phyloP scores from a whole-genome alignment of 225 moss, liverwort and hornwort species.

The Pseudoscleropodium purum region DNA sequence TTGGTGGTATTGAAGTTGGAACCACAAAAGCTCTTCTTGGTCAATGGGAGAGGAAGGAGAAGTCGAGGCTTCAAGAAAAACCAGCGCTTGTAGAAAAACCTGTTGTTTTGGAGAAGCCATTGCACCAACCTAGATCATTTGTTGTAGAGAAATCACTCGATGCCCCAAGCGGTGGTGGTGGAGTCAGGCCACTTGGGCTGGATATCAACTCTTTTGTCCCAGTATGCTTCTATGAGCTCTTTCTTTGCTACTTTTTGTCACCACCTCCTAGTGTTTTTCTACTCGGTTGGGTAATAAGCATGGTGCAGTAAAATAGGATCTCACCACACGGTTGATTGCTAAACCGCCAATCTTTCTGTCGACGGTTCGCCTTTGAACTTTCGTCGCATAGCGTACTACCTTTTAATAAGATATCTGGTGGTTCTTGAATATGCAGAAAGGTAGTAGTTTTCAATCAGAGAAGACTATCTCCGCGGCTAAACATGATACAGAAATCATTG shows the following conservation, averaged over 20 bases:
- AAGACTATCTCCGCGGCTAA: constrained; percentile 41
- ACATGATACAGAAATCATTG: constrained; percentile 77
- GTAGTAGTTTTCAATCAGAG: constrained; percentile 37
- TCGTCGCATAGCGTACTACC: neutral
- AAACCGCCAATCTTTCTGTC: neutral
- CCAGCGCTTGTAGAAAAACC: constrained; percentile 31
- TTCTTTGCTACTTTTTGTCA: neutral
- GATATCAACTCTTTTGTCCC: constrained; percentile 92
- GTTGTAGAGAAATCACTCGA: constrained; percentile 34
- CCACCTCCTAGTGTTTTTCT: neutral
- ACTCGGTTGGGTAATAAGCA: neutral
- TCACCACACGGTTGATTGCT: neutral
- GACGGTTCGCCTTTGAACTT: neutral
- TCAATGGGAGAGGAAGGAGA: constrained; percentile 80
- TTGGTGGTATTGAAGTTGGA: constrained; percentile 57
- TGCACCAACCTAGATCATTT: constrained; percentile 27
- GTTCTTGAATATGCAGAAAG: constrained; percentile 48
- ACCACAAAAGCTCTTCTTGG: constrained; percentile 67
- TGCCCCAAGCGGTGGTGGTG: constrained; percentile 25
- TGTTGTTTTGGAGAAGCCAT: constrained; percentile 25
- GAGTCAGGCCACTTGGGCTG: constrained; percentile 73
- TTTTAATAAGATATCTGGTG: neutral
- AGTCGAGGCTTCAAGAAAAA: constrained; percentile 47
- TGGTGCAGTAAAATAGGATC: neutral
- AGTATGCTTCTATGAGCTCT: constrained; percentile 30